These are phyloP conservation scores for Cryphonectria japonica DNA, from an alignment of 2,329 filamentous ascomycete genomes.

Conservation along the genomic window DNA sequence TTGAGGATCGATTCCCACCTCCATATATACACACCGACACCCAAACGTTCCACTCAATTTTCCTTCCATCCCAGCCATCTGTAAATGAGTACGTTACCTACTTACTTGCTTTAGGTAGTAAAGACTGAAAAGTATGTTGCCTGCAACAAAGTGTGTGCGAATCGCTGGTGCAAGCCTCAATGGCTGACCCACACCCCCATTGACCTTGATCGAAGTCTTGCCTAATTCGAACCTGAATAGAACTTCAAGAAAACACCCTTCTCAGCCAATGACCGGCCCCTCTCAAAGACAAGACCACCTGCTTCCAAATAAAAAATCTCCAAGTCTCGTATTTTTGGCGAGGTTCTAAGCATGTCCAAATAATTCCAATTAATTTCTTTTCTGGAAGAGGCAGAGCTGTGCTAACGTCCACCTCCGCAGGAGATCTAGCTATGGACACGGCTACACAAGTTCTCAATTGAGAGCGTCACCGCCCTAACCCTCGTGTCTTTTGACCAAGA, in stretches of 20 bases:
- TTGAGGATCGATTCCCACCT: background rate
- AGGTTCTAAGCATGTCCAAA: background rate
- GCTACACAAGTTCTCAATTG: background rate
- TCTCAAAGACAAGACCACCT: background rate
- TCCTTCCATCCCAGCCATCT: background rate
- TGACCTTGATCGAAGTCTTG: background rate
- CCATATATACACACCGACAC: no score
- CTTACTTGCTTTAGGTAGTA: background rate
- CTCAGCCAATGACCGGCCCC: background rate
- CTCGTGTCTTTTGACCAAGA: background rate
- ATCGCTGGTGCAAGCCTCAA: background rate
- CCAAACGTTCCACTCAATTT: background rate
- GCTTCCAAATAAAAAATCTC: background rate
- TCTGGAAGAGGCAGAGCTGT: background rate
- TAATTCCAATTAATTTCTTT: background rate
- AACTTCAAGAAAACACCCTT: conserved; percentile 1
- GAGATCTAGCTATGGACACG: background rate
- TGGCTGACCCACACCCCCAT: background rate
- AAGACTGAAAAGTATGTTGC: background rate
- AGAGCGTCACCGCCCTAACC: background rate
- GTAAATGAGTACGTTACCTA: background rate
- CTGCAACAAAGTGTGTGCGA: background rate
- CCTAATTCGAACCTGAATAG: conserved; percentile 23
- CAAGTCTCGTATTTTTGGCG: background rate
- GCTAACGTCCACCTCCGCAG: background rate